phyloP scores from a whole-genome alignment of 2,329 filamentous ascomycete species.

The Macrophomina pseudophaseolina region DNA sequence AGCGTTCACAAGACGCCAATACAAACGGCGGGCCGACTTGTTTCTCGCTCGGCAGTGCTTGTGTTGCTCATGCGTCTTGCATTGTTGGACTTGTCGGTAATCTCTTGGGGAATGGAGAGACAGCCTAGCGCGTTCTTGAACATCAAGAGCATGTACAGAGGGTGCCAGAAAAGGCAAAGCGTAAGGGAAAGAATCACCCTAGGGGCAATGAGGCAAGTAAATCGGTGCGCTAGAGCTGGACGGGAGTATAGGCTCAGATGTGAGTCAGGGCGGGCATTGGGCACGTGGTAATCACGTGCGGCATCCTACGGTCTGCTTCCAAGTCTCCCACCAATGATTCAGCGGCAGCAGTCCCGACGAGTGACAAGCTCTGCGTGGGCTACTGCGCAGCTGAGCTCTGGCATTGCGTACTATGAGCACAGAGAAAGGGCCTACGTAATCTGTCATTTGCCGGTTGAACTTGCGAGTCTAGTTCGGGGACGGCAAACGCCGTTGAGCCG shows the following conservation, averaged over 20 bases:
- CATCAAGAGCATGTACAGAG: background rate
- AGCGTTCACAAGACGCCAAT: background rate
- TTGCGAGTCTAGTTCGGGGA: background rate
- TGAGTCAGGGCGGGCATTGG: too few relatives aligned
- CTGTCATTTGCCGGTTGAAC: background rate
- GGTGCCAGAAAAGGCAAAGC: background rate
- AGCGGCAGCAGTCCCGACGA: too few relatives aligned
- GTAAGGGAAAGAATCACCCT: background rate
- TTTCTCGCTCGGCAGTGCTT: constrained; percentile 13
- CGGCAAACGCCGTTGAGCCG: background rate
- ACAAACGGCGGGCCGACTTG: background rate
- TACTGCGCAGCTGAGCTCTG: too few relatives aligned
- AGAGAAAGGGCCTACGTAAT: too few relatives aligned
- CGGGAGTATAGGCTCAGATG: too few relatives aligned
- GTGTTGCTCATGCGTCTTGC: background rate
- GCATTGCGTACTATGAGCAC: too few relatives aligned
- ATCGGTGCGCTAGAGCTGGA: too few relatives aligned
- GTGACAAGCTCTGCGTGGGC: too few relatives aligned
- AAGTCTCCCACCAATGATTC: too few relatives aligned
- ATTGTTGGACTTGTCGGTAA: background rate
- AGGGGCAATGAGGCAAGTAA: background rate
- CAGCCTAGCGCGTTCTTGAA: constrained; percentile 8
- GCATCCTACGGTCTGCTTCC: too few relatives aligned
- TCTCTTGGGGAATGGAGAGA: constrained; percentile 14
- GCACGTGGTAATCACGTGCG: too few relatives aligned